Evolutionary conservation across 495 filamentous ascomycete species (phyloP).

Genomic region (Penicillium manginii): DNA sequence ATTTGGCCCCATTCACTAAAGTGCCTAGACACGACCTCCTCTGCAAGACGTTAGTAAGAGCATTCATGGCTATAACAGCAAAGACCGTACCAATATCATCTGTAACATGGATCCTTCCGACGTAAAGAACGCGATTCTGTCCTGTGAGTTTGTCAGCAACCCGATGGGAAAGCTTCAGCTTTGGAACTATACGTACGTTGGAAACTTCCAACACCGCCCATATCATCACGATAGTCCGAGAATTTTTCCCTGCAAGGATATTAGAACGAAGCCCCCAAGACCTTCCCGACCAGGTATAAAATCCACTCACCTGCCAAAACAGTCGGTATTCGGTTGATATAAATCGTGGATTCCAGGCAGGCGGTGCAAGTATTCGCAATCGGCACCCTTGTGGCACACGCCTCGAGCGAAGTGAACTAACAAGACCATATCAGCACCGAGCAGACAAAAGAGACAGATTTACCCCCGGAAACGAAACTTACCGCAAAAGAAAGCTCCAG

Average conservation of each 20-base stretch:
- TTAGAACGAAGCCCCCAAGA: background rate
- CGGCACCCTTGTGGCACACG: slow-evolving; percentile 80
- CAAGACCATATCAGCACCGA: slow-evolving; percentile 7
- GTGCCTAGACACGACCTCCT: slow-evolving; percentile 33
- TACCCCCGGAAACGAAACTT: background rate
- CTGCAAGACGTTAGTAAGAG: slow-evolving; percentile 68
- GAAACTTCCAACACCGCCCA: slow-evolving; percentile 93
- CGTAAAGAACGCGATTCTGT: slow-evolving; percentile 89
- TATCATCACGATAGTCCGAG: slow-evolving; percentile 57
- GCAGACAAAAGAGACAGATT: background rate
- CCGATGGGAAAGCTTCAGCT: background rate
- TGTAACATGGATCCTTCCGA: slow-evolving; percentile 92
- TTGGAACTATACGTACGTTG: slow-evolving; percentile 42
- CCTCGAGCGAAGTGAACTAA: slow-evolving; percentile 80
- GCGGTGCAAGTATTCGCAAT: slow-evolving; percentile 94
- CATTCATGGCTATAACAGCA: background rate
- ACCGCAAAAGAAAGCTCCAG: slow-evolving; percentile 82
- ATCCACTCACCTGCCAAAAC: slow-evolving; percentile 64
- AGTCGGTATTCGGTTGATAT: slow-evolving; percentile 88
- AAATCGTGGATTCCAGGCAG: slow-evolving; percentile 81
- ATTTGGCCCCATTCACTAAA: slow-evolving; percentile 4
- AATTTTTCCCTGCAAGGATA: slow-evolving; percentile 20
- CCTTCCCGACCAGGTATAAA: slow-evolving; percentile 49
- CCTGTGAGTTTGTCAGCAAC: slow-evolving; percentile 30
- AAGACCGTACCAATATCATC: slow-evolving; percentile 72